Base-by-base conservation (phyloP, 2,329 filamentous ascomycete species). In the Epichloe uncinata region DNA sequence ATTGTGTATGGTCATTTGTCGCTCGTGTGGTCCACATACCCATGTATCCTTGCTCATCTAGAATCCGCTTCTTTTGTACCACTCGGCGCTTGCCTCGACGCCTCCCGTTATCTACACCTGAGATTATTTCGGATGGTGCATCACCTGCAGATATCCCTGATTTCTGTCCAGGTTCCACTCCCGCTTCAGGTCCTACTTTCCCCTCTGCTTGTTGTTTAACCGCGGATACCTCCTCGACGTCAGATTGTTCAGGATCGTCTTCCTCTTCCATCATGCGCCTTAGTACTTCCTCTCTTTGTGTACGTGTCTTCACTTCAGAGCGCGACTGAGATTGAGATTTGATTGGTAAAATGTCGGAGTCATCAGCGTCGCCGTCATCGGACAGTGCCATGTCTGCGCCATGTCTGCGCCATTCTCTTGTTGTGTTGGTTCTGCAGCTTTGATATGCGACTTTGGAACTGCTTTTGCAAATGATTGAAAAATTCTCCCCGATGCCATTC, bases 11-110 rank as follows among this genome's bases (percentile, higher is more conserved):
- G 11, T 16, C 11, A 20, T 35, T 22, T 12, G n/a, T n/a, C 41
- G 11, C 12, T 22, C 8, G 26, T n/a, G 18, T n/a, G 26, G 34
- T 20, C 8, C 22, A 68, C 81, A 66, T 73, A 90, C 87, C 85
- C 53, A 96, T 76, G 64, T 94, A 96, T 5, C 90, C 90, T 55
- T 95, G 84, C 46, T 90, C 87, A 56, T 96, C 90, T 64, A 89
- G 84, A 50, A 85, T 77, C 42, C 84, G 89, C 71, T 84, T 86
- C 73, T 94, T 95, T 69, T 87, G 89, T 79, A 86, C 87, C 7
- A 96, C 79, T 58, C 84, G 80, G 57, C 90, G 78, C 63, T 79
- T 83, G 34, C 87, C 88, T 55, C 89, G 79, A 52, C 86, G 76
- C 38, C 88, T 78, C 0, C 85, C 85, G 51, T 71, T 61, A n/a